Conservation (phyloP, 2,329 filamentous ascomycete genomes). For the Hypoxylon sp. region DNA sequence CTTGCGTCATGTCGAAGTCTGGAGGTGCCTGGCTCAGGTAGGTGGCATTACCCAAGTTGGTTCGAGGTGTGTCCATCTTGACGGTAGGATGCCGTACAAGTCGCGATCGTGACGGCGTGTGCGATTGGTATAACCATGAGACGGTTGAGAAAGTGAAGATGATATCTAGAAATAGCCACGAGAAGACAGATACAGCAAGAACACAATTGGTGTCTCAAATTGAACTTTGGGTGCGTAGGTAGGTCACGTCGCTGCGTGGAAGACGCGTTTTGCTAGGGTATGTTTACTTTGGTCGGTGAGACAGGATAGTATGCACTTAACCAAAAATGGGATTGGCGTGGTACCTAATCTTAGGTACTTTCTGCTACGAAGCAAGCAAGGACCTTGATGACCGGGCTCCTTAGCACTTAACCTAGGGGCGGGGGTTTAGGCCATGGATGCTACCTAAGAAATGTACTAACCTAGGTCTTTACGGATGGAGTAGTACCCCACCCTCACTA, state of each 20-base stretch:
- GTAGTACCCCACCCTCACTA: conserved; percentile 11
- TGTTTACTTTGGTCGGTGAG: conserved; percentile 55
- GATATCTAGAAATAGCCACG: conserved; percentile 9
- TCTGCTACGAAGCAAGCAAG: conserved; percentile 8
- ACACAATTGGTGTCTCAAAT: conserved; percentile 3
- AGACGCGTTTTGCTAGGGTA: conserved; percentile 35
- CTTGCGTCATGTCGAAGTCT: conserved; percentile 86
- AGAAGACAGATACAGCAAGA: background rate
- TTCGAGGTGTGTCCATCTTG: conserved; percentile 83
- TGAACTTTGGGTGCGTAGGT: background rate
- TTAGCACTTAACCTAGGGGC: background rate
- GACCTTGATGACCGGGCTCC: conserved; percentile 23
- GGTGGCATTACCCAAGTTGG: conserved; percentile 85
- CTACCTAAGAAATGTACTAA: conserved; percentile 10
- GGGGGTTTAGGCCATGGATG: conserved; percentile 9
- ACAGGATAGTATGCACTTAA: background rate
- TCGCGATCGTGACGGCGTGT: conserved; percentile 20
- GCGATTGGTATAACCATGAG: conserved; percentile 35
- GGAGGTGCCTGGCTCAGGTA: conserved; percentile 74
- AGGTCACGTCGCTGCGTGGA: conserved; percentile 1
- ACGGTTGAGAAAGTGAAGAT: conserved; percentile 16
- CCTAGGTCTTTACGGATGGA: background rate
- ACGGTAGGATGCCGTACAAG: conserved; percentile 27
- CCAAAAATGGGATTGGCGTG: background rate
- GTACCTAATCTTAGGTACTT: too few relatives aligned